Evolutionary conservation across 495 filamentous ascomycete genomes (phyloP), one percentile per base, ranked within the genome.

Genomic region (Neurospora sp.): DNA sequence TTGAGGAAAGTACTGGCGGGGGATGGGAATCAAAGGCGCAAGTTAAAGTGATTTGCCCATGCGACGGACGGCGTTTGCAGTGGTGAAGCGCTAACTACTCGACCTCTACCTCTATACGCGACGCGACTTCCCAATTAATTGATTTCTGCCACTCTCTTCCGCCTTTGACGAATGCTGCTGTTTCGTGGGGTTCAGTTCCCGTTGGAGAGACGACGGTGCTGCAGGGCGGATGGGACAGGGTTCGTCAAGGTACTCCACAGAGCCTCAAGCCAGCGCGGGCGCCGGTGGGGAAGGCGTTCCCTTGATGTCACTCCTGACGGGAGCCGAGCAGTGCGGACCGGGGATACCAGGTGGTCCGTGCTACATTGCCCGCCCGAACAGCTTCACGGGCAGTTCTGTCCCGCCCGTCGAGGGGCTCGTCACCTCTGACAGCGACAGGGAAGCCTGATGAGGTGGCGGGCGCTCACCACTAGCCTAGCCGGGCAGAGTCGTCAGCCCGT

Each of bases 61-160:
- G 53, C 53, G 53, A 65, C 31, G 27, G 27, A 65, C 14, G 53
- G 53, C 53, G 53, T 65, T 65, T 65, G 53, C 53, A 65, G 12
- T 65, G 53, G 53, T 65, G 53, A 65, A 65, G 53, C 53, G 53
- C 53, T 65, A 65, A 65, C 27, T 14, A 65, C 27, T 31, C 27
- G 27, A 31, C 53, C 27, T 61, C 53, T 61, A 22, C 27, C 27
- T 61, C 53, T 65, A 22, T 16, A 69, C 75, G 76, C 73, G 76
- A 75, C 76, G 76, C 75, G 75, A 78, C 71, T 73, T 78, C 31
- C 31, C 14, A 35, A 65, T 65, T 76, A 73, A 78, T 76, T 75
- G 71, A 75, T 46, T 53, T 53, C 59, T 68, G 48, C 44, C 35
- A 68, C 27, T 11, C 14, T 65, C 7, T 65, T 37, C 53, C 53